A percentile compares a stretch with the other conserved stretches of the same genome.
Evolutionary conservation across 352 stramenopile genomes (phyloP).

Genomic region (Phytophthora meadii): DNA sequence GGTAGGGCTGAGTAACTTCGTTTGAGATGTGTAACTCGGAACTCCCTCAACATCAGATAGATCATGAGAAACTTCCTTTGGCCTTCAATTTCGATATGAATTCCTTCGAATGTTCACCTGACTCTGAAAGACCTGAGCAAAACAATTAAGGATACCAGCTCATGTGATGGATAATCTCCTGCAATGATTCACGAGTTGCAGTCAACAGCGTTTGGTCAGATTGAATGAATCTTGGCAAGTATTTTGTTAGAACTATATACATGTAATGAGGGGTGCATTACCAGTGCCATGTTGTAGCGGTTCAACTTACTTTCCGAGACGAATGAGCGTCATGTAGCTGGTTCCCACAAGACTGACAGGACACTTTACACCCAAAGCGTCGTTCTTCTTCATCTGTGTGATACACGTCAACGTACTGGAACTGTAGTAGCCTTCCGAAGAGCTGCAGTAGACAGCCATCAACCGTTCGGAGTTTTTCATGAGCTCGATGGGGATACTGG

Average conservation of each 20-base stretch:
- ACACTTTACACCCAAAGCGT: not conserved
- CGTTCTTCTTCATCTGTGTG: not conserved
- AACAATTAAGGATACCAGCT: too few species aligned
- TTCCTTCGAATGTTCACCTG: too few species aligned
- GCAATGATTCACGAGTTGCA: too few species aligned
- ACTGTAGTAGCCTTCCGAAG: not conserved
- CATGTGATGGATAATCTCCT: too few species aligned
- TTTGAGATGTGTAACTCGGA: conserved; percentile 37
- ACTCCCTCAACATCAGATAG: conserved; percentile 11
- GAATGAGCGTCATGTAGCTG: not conserved
- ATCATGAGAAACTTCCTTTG: not conserved
- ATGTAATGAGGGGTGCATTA: too few species aligned
- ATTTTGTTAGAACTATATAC: too few species aligned
- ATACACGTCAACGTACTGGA: not conserved
- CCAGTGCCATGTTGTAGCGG: too few species aligned
- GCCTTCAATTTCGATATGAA: too few species aligned
- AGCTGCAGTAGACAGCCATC: not conserved
- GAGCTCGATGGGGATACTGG: not conserved
- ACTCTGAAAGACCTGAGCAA: too few species aligned
- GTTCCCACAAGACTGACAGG: not conserved
- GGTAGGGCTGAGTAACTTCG: conserved; percentile 26
- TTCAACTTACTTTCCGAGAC: not conserved
- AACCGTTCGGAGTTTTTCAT: not conserved
- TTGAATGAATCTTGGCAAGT: too few species aligned
- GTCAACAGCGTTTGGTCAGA: too few species aligned